Base-by-base conservation (phyloP, 108 stramenopile genomes). In the Fragilaria radians region DNA sequence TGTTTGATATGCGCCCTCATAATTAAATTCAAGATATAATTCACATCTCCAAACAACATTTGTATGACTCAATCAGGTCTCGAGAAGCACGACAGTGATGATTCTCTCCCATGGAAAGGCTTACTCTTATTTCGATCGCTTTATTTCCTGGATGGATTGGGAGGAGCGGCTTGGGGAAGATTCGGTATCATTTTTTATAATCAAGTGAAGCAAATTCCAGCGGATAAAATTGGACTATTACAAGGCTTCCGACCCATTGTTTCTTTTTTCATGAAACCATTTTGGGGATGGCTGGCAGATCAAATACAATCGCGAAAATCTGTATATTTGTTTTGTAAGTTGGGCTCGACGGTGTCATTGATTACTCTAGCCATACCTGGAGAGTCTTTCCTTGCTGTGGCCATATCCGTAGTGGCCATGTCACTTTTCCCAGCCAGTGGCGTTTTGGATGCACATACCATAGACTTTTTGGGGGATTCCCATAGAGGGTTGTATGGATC, bases 131-230 rank as follows among this genome's bases (percentile, higher is more conserved):
- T 77, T 66, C 71, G 71, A 32, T 65, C 63, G 1, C 68, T 77
- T 11, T 77, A 65, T 48, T 77, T 77, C 50, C 56, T 77, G 27
- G 71, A 77, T 23, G 76, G 70, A 0, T 48, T 77, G 54, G 67
- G 68, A 48, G 63, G 68, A 52, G 60, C 71, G 14, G 62, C 77
- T 3, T 78, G 77, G 77, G 77, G 77, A 7, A 64, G 77, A 52
- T 78, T 78, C 61, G 63, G 61, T 22, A 66, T 63, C 29, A 62
- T 78, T 9, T 78, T 72, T 46, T 78, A 73, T 61, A 73, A 78
- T 48, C 49, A 23, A 51, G 32, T 57, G 7, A 70, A 77, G 32
- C 66, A 66, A 11, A 36, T 77, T 29, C 57, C 63, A 31, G 51
- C 54, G 34, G 31, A 45, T 27, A 66, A 77, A 19, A 73, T 77